Evolutionary conservation across 805 yeast genomes (phyloP), one percentile per base, ranked within the genome.

Genomic region (Ogataea paradorogensis): DNA sequence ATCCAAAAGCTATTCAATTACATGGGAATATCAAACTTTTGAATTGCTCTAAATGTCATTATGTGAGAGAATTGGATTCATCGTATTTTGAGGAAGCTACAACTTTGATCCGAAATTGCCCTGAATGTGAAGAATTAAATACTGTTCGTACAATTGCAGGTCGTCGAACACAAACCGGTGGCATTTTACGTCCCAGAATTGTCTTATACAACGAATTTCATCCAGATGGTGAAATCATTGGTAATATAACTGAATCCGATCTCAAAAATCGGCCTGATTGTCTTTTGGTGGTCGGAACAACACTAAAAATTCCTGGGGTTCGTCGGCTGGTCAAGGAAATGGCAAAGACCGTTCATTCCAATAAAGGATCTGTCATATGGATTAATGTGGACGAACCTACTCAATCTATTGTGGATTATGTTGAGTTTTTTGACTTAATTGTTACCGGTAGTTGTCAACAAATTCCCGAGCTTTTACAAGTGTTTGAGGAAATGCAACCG

Each of bases 221-320:
- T 56, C 95, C 95, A 1, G 95, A 88, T 58, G 89, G 93, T 46
- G 95, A 91, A 31, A 76, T 82, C 21, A 87, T 89, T 33, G 95
- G 95, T 0, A 76, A 78, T 37, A 76, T 84, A 4, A 74, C 88
- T 5, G 82, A 82, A 13, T 49, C 70, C 2, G 96, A 89, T 59
- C 60, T 85, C 30, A 71, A 68, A 43, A 62, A 70, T 9, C 73
- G 72, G 27, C 89, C 95, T 13, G 96, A 89, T 57, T 82, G 91
- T 52, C 62, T 88, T 32, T 63, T 89, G 6, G 81, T 89, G 36
- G 85, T 84, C 7, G 96, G 96, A 3, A 89, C 96, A 0, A 81
- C 95, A 2, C 67, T 89, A 42, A 81, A 84, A 55, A 89, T 89
- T 20, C 88, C 88, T 0, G 87, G 87, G 2, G 88, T 82, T 8